These are phyloP conservation scores for Vitis rupestris DNA, from an alignment of 164 flowering plant species.

Conservation along the genomic window DNA sequence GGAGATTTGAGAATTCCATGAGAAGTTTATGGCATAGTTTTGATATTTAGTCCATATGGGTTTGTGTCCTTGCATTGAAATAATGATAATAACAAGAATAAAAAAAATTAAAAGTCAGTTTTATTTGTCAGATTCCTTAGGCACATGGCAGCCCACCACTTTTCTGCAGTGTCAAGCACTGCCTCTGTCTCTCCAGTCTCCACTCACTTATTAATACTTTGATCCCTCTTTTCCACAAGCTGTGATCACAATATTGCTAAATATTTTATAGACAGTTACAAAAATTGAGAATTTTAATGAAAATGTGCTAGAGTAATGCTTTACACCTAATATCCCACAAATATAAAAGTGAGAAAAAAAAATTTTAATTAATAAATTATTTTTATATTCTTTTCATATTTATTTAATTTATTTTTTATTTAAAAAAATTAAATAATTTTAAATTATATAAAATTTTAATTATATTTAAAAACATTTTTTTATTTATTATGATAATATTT, in stretches of 20 bases:
- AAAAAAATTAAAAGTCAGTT: not conserved
- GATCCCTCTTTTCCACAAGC: not conserved
- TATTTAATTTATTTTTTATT: too few relatives aligned
- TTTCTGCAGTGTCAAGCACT: not conserved
- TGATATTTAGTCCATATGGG: not conserved
- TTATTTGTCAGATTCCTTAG: slow-evolving; percentile 3
- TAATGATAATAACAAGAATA: not conserved
- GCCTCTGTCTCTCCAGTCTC: not conserved
- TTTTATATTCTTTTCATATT: too few relatives aligned
- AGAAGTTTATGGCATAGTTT: too few relatives aligned
- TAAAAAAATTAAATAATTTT: too few relatives aligned
- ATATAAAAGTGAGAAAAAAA: too few relatives aligned
- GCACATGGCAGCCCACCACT: slow-evolving; percentile 8
- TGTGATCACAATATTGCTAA: not conserved
- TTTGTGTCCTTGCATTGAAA: not conserved
- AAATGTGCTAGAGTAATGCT: not conserved
- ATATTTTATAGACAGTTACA: too few relatives aligned
- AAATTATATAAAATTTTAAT: too few relatives aligned
- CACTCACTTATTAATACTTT: not conserved
- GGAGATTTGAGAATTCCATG: too few relatives aligned
- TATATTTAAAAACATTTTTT: too few relatives aligned
- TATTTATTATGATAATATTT: too few relatives aligned
- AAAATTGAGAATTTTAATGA: too few relatives aligned
- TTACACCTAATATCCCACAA: not conserved
- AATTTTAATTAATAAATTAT: too few relatives aligned